These are phyloP conservation scores for Mucor plumbeus DNA, from an alignment of 371 early-diverging fungal species.

Conservation along the genomic window DNA sequence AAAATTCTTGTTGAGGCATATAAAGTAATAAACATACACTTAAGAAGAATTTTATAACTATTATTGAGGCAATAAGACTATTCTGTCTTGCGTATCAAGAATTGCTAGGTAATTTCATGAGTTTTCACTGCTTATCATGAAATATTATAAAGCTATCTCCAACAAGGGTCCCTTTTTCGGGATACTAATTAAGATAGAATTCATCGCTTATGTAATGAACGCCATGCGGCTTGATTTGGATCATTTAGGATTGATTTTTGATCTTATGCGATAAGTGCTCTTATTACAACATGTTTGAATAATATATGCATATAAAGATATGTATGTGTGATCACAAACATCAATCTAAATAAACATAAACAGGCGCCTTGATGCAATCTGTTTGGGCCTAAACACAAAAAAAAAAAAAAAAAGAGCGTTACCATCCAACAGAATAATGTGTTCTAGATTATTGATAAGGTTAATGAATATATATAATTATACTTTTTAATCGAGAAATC, in stretches of 20 bases:
- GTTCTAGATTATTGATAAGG: slow-evolving; percentile 4
- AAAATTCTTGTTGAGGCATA: neutral
- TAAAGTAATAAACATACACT: neutral
- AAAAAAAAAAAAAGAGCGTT: neutral
- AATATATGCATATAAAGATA: neutral
- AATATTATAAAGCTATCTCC: neutral
- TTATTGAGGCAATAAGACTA: too few relatives aligned
- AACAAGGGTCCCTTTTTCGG: slow-evolving; percentile 3
- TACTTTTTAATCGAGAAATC: neutral
- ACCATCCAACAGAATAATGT: neutral
- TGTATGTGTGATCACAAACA: neutral
- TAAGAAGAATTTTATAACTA: too few relatives aligned
- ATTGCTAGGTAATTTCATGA: too few relatives aligned
- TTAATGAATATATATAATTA: neutral
- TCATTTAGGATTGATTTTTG: neutral
- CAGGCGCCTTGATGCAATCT: neutral
- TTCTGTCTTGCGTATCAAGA: too few relatives aligned
- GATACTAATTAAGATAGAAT: slow-evolving; percentile 1
- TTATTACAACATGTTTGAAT: neutral
- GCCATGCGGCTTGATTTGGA: slow-evolving; percentile 1
- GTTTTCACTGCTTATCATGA: neutral
- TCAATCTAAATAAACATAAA: slow-evolving; percentile 1
- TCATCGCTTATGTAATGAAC: slow-evolving; percentile 4
- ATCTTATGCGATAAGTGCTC: neutral
- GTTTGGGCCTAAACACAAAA: slow-evolving; percentile 4